Base-by-base conservation (phyloP, 495 filamentous ascomycete genomes). In the Hypoxylon crocopeplum region DNA sequence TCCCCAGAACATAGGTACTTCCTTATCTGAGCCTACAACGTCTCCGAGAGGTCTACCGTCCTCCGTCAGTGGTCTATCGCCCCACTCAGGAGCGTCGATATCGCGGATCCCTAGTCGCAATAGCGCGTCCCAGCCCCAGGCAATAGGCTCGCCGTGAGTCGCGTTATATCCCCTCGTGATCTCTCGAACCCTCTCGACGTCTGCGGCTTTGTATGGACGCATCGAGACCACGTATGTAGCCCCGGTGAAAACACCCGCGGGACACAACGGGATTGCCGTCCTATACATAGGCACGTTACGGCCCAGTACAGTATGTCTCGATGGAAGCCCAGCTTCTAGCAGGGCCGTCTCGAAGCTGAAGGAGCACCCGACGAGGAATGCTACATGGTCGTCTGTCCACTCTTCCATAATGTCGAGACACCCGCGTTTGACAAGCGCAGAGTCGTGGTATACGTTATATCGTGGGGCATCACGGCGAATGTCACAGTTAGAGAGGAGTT, bases 101-200 rank as follows among this genome's bases (percentile, higher is more conserved):
- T 82, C 74, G 20, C 52, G 29, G 37, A 86, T 79, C 0, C 82
- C 79, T 30, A 86, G 46, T 30, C 56, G 45, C 52, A 66, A 58
- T 10, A 77, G 64, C 1, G 74, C 80, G 2, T 82, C 78, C 82
- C 81, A 86, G 1, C 82, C 82, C 82, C 81, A 85, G 7, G 78
- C 82, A 19, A 86, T 70, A 0, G 84, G 82, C 68, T 85, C 82
- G n/a, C 82, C 82, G 53, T 84, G 82, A 13, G 79, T 81, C 3
- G 72, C 63, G 8, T 64, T 47, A 69, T 73, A 85, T 25, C 60
- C 52, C 13, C 77, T 61, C 4, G 80, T 82, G 15, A 85, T 70
- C 1, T 73, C 70, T 20, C 82, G 63, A 2, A 85, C 82, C 12
- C 39, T 56, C 6, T 77, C 73, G 2, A 86, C 60, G n/a, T 84